Evolutionary conservation across 805 yeast genomes (phyloP).

Genomic region (Saturnispora ahearnii): DNA sequence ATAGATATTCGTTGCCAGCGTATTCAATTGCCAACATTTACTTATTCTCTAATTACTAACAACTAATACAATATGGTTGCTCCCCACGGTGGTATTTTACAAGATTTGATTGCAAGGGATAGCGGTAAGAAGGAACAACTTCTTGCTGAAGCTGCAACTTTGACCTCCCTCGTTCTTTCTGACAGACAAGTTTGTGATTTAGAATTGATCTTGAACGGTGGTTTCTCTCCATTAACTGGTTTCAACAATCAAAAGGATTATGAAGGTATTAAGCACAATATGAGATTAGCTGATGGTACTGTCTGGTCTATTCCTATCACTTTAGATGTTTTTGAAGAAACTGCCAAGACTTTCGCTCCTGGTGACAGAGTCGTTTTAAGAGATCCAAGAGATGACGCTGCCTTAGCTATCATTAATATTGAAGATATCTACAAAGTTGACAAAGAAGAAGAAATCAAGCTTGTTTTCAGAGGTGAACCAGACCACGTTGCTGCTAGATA

Average conservation of each 20-base stretch:
- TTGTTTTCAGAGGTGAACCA: conserved; percentile 92
- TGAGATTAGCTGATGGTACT: conserved; percentile 67
- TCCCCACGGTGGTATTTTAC: conserved; percentile 89
- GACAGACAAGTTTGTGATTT: conserved; percentile 90
- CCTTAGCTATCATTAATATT: conserved; percentile 74
- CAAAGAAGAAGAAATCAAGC: conserved; percentile 68
- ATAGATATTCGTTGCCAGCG: not conserved
- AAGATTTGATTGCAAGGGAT: conserved; percentile 82
- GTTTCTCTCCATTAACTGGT: conserved; percentile 77
- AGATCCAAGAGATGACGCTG: conserved; percentile 73
- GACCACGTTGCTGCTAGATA: conserved; percentile 90
- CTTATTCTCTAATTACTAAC: not conserved
- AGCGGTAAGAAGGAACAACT: conserved; percentile 47
- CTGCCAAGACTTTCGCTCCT: conserved; percentile 37
- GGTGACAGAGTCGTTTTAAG: conserved; percentile 64
- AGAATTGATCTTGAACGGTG: conserved; percentile 87
- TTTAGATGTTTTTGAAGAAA: conserved; percentile 55
- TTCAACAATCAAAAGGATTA: conserved; percentile 62
- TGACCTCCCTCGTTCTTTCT: conserved; percentile 48
- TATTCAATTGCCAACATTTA: not conserved
- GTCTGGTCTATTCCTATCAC: conserved; percentile 93
- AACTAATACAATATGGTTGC: conserved; percentile 40
- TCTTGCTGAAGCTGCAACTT: conserved; percentile 45
- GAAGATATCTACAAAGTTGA: conserved; percentile 75
- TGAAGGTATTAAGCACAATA: conserved; percentile 51